Evolutionary conservation across 2,329 filamentous ascomycete species (phyloP), one percentile per base, ranked within the genome.

Genomic region (Colletotrichum musae): DNA sequence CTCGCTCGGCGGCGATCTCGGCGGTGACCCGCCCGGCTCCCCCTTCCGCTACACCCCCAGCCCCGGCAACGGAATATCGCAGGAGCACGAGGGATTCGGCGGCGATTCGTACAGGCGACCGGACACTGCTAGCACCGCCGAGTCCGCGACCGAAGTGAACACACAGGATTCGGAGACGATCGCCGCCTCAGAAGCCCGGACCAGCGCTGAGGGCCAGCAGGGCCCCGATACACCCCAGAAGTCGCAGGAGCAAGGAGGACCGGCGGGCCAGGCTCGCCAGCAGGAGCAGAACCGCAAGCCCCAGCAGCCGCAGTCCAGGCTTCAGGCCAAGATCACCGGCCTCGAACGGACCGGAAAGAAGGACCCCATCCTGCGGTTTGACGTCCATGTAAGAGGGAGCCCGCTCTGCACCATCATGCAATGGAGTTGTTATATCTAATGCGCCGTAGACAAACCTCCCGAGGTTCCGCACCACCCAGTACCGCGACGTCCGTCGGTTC

Each of bases 381-480:
- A 99, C 82, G 94, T 98, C 72, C 94, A 99, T 82, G 96, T 98
- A 91, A 78, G 92, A 78, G 47, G 59, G 58, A 45, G 41, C 21
- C 12, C 4, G 10, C 45, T 18, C 13, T 6, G 21, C 13, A 15
- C 9, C 4, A 18, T 12, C 21, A 26, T 60, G 50, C 28, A 52
- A 18, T 32, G 39, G 54, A 24, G n/a, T n/a, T 51, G 21, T 36
- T 24, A n/a, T 47, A 26, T 18, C 53, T 70, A 53, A 70, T 52
- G 32, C 26, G 4, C 15, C 54, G 18, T 66, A 99, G 96, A 99
- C 96, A 73, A 99, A 99, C 82, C 92, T 99, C n/a, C 95, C 95
- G 61, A 95, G 95, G 74, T 99, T 98, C 81, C 91, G 96, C 75
- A 99, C 96, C 0, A 99, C 96, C 5, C 96, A 99, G 80, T 99